Evolutionary conservation across 768 basidiomycete genomes (phyloP).

Genomic region (Kondoa malvinella): DNA sequence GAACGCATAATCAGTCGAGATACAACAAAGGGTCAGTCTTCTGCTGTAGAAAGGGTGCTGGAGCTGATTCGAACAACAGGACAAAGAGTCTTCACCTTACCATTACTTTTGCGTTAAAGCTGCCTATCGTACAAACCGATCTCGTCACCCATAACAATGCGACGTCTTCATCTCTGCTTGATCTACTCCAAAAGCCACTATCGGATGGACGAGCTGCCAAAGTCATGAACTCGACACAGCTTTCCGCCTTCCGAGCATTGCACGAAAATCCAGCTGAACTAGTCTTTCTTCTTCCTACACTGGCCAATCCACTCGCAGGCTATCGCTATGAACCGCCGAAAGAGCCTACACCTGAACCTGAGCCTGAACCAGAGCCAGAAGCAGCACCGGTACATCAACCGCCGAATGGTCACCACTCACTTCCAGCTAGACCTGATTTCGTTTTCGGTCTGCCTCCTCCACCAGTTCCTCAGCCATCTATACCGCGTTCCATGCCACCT

Average conservation of each 20-base stretch:
- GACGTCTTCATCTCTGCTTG: background rate
- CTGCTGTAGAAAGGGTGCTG: background rate
- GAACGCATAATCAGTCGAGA: constrained; percentile 58
- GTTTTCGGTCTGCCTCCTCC: background rate
- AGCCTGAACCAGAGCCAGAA: background rate
- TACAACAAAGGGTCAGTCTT: constrained; percentile 60
- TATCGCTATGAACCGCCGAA: background rate
- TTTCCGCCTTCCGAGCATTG: background rate
- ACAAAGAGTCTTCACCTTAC: background rate
- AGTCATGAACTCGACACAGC: background rate
- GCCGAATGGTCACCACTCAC: background rate
- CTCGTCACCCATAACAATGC: background rate
- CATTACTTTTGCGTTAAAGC: background rate
- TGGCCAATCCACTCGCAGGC: background rate
- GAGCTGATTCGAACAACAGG: background rate
- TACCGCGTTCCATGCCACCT: background rate
- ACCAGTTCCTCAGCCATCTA: background rate
- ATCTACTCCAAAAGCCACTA: constrained; percentile 1
- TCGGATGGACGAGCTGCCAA: background rate
- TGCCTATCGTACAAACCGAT: background rate
- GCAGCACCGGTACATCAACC: background rate
- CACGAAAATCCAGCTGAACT: background rate
- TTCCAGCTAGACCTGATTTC: background rate
- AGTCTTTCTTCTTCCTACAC: background rate
- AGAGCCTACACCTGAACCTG: background rate